A percentile compares a stretch with the other conserved stretches of the same genome.
Conservation (phyloP, 2,329 filamentous ascomycete species). For the Niveomyces coronatus region DNA sequence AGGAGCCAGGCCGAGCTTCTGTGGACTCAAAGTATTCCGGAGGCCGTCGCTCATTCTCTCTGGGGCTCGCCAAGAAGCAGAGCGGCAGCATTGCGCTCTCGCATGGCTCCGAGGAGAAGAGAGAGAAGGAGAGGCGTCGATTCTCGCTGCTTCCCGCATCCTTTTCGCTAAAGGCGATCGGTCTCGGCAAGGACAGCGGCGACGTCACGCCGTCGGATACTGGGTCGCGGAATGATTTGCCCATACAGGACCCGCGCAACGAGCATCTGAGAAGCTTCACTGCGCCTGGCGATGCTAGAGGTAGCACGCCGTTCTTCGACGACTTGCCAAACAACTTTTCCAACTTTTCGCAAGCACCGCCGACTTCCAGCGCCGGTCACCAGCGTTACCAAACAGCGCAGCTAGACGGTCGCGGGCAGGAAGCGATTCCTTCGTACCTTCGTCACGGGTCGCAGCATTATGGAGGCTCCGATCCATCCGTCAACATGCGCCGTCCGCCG, state of each 20-base stretch:
- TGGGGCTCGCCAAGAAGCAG: conserved; percentile 59
- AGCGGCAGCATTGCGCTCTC: conserved; percentile 55
- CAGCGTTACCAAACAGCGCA: conserved; percentile 32
- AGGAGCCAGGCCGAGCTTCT: conserved; percentile 47
- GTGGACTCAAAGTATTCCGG: conserved; percentile 54
- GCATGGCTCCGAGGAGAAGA: conserved; percentile 46
- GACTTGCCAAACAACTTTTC: conserved; percentile 13
- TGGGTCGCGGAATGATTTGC: conserved; percentile 42
- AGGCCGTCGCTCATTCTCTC: conserved; percentile 55
- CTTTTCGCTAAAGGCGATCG: conserved; percentile 56
- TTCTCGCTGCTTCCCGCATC: conserved; percentile 61
- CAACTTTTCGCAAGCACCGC: not conserved
- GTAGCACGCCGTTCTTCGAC: conserved; percentile 30
- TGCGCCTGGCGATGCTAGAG: conserved; percentile 24
- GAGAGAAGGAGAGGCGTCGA: conserved; percentile 45
- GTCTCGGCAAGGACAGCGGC: conserved; percentile 44
- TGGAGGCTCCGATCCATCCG: conserved; percentile 43
- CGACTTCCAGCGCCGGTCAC: conserved; percentile 26
- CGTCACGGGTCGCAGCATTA: conserved; percentile 35
- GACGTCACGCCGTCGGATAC: conserved; percentile 34
- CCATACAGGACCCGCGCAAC: conserved; percentile 35
- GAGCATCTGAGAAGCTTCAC: conserved; percentile 23
- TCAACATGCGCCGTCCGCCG: conserved; percentile 35
- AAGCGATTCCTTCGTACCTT: conserved; percentile 36
- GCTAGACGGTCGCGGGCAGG: conserved; percentile 29